Conservation (phyloP, 495 filamentous ascomycete genomes). For the Hypoxylon trugodes region DNA sequence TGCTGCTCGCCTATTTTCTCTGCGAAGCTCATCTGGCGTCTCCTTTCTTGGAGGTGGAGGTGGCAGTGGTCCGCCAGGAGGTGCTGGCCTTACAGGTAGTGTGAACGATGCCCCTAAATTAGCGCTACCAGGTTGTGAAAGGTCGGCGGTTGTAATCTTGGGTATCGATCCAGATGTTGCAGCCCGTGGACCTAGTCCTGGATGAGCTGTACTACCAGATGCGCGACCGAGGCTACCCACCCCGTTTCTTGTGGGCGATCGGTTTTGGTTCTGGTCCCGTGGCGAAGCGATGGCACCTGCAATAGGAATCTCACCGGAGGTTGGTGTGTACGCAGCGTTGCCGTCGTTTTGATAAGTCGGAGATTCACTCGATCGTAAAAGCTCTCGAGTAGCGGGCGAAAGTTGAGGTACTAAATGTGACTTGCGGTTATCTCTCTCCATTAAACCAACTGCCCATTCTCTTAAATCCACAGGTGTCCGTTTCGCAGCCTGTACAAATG, state of each 20-base stretch:
- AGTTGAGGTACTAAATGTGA: slow-evolving; percentile 81
- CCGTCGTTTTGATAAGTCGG: slow-evolving; percentile 49
- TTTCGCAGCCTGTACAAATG: slow-evolving; percentile 93
- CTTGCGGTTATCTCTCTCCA: slow-evolving; percentile 90
- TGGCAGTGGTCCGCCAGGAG: slow-evolving; percentile 52
- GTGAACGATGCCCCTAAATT: slow-evolving; percentile 51
- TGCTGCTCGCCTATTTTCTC: slow-evolving; percentile 50
- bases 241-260: slow-evolving; percentile 55
- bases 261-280: slow-evolving; percentile 51
- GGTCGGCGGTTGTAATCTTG: slow-evolving; percentile 41
- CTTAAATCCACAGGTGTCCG: slow-evolving; percentile 89
- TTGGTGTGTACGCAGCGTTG: slow-evolving; percentile 60
- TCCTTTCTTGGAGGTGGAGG: slow-evolving; percentile 58
- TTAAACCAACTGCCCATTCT: slow-evolving; percentile 89
- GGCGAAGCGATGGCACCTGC: slow-evolving; percentile 60
- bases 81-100: slow-evolving; percentile 58
- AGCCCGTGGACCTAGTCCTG: slow-evolving; percentile 59
- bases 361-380: slow-evolving; percentile 63
- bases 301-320: slow-evolving; percentile 73
- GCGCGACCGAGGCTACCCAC: slow-evolving; percentile 52
- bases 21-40: slow-evolving; percentile 48
- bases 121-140: slow-evolving; percentile 38
- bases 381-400: slow-evolving; percentile 65
- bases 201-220: slow-evolving; percentile 56
- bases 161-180: slow-evolving; percentile 56